A percentile compares a stretch with the other conserved stretches of the same genome.
Evolutionary conservation across 2,329 filamentous ascomycete genomes (phyloP).

Genomic region (Fusarium nisikadoi): DNA sequence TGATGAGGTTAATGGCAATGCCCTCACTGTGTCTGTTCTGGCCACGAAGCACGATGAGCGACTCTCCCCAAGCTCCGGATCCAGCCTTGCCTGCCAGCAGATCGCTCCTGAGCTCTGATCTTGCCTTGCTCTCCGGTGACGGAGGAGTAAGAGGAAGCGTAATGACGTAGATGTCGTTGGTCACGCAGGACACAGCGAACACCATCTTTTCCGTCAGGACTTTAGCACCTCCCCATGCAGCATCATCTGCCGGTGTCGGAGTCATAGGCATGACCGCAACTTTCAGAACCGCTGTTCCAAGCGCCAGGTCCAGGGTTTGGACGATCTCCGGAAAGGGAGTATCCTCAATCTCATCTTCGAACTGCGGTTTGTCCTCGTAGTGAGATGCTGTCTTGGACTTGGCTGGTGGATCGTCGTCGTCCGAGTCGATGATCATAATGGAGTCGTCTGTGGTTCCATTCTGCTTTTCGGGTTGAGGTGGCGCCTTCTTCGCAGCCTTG

Average conservation of each 20-base stretch:
- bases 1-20: conserved; percentile 64
- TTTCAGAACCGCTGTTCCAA: conserved; percentile 66
- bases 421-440: conserved; percentile 72
- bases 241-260: conserved; percentile 60
- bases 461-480: conserved; percentile 54
- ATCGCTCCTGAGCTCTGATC: conserved; percentile 62
- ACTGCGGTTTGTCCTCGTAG: conserved; percentile 67
- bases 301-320: conserved; percentile 69
- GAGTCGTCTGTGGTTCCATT: conserved; percentile 65
- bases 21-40: conserved; percentile 65
- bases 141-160: conserved; percentile 71
- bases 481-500: conserved; percentile 56
- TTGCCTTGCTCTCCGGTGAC: conserved; percentile 67
- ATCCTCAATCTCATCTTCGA: conserved; percentile 64
- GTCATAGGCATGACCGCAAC: conserved; percentile 66
- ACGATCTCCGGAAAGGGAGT: conserved; percentile 64
- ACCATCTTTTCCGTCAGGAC: conserved; percentile 68
- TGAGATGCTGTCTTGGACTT: conserved; percentile 47
- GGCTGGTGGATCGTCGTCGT: conserved; percentile 62
- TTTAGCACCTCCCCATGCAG: conserved; percentile 57
- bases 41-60: conserved; percentile 63
- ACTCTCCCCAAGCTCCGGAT: conserved; percentile 72
- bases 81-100: conserved; percentile 66
- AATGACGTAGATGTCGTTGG: conserved; percentile 66
- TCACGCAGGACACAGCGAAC: conserved; percentile 69